Percentiles rank a stretch among this genome's conserved stretches.
Conservation (phyloP, 345 rosid species). For the Camelina sativa region DNA sequence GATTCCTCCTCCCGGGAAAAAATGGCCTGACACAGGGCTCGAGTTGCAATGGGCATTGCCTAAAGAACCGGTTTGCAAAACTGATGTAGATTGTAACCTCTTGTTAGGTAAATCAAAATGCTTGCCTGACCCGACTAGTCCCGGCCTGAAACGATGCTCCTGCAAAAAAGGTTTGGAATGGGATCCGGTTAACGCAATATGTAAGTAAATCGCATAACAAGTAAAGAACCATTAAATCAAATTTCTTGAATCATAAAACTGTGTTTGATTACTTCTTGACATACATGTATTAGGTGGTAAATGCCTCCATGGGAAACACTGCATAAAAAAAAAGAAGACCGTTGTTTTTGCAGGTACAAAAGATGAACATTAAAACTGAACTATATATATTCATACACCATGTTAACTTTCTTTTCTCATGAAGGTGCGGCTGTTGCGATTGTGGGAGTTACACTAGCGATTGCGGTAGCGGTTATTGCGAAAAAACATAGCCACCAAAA, state of each 20-base stretch:
- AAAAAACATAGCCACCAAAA: slow-evolving; percentile 36
- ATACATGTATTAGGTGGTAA: slow-evolving; percentile 48
- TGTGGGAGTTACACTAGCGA: slow-evolving; percentile 43
- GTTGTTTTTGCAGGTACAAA: slow-evolving; percentile 51
- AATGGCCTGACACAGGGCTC: slow-evolving; percentile 53
- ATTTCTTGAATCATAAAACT: neutral
- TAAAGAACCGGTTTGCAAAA: slow-evolving; percentile 55
- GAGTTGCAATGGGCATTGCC: slow-evolving; percentile 70
- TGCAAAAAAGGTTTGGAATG: slow-evolving; percentile 59
- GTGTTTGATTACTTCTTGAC: slow-evolving; percentile 21
- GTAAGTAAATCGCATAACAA: slow-evolving; percentile 44
- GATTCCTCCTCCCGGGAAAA: slow-evolving; percentile 32
- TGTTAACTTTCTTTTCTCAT: neutral
- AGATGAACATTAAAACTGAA: neutral
- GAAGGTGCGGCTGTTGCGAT: slow-evolving; percentile 50
- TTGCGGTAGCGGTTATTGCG: slow-evolving; percentile 39
- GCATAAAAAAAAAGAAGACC: slow-evolving; percentile 54
- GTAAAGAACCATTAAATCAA: neutral
- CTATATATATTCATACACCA: neutral
- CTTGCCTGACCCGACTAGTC: slow-evolving; percentile 40
- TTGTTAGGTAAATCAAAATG: slow-evolving; percentile 55
- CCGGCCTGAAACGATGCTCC: slow-evolving; percentile 50
- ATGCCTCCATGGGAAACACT: slow-evolving; percentile 54
- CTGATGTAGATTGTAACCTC: slow-evolving; percentile 53
- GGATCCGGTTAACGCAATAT: slow-evolving; percentile 56